Evolutionary conservation across 352 stramenopile genomes (phyloP), one percentile per base, ranked within the genome.

Genomic region (Albugo candida): DNA sequence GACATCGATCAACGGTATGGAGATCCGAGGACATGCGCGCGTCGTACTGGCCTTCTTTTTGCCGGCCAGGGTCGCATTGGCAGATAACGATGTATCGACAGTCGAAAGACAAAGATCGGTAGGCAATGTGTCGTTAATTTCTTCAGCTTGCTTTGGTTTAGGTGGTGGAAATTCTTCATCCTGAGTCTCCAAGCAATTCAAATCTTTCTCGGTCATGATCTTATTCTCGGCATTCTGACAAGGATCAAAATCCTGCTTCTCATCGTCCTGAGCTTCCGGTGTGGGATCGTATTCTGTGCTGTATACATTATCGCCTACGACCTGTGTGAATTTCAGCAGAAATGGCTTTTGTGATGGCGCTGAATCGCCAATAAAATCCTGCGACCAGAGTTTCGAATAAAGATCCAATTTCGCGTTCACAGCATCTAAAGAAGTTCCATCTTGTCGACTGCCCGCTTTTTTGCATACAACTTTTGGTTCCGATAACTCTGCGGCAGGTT

Each of bases 281-380:
- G 71, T 82, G 1, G 77, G 58, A 53, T 84, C 59, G 48, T 81
- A 92, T 0, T 73, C 79, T 0, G 72, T 86, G 49, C 71, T 89
- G 55, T 71, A 89, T 20, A 66, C 67, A 41, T 89, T 92, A 45
- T 92, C 79, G 43, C 55, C 68, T 5, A 92, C 51, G 14, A 83
- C 62, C 35, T 65, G 63, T 5, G 68, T 51, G 44, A 84, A 85
- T 51, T 88, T 67, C 11, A 92, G 47, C 39, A 92, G 47, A 46
- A 92, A 88, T 27, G 76, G 76, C n/a, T 73, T 69, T 44, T 88
- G 76, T 45, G 83, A 70, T 20, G 67, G 71, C 17, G 70, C 62
- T 24, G 78, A 52, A 24, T 85, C 83, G 31, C 74, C 51, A 6
- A 58, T 45, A 11, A 86, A 53, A 34, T 73, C 56, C 24, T 31